Evolutionary conservation across 805 yeast species (phyloP).

Genomic region (Yarrowia sp.): DNA sequence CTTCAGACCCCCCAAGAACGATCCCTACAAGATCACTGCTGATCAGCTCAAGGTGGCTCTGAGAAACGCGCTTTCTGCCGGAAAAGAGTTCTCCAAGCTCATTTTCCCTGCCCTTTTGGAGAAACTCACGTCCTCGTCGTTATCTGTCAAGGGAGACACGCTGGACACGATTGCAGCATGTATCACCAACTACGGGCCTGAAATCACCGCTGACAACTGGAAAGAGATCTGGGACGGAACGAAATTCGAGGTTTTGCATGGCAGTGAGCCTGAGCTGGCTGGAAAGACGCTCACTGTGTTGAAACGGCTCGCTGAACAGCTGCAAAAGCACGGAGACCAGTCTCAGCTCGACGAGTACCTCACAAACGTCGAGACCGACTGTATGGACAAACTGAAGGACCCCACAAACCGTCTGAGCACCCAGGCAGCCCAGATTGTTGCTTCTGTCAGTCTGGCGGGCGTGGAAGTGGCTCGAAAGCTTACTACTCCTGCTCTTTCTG

Average conservation of each 20-base stretch:
- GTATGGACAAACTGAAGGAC: slow-evolving; percentile 59
- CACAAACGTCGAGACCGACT: slow-evolving; percentile 50
- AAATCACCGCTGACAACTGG: slow-evolving; percentile 67
- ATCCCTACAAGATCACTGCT: slow-evolving; percentile 82
- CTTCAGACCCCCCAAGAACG: slow-evolving; percentile 88
- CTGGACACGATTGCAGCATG: slow-evolving; percentile 67
- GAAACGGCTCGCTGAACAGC: slow-evolving; percentile 53
- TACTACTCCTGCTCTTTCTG: slow-evolving; percentile 53
- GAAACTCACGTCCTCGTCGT: slow-evolving; percentile 46
- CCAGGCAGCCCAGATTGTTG: slow-evolving; percentile 67
- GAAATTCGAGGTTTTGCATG: slow-evolving; percentile 87
- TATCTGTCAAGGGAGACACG: slow-evolving; percentile 66
- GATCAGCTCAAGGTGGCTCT: slow-evolving; percentile 70
- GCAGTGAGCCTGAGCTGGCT: slow-evolving; percentile 59
- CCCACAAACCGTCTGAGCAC: slow-evolving; percentile 62
- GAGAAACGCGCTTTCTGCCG: slow-evolving; percentile 67
- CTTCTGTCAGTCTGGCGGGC: slow-evolving; percentile 62
- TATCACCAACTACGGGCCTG: slow-evolving; percentile 58
- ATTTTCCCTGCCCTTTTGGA: slow-evolving; percentile 76
- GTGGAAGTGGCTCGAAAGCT: slow-evolving; percentile 54
- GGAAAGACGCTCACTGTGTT: slow-evolving; percentile 56
- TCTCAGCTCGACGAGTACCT: slow-evolving; percentile 53
- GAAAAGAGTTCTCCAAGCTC: slow-evolving; percentile 69
- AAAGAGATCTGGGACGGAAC: slow-evolving; percentile 82
- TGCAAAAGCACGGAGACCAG: slow-evolving; percentile 49